These are phyloP conservation scores for Blastocystis sp. DNA, from an alignment of 352 stramenopile species.

Conservation along the genomic window DNA sequence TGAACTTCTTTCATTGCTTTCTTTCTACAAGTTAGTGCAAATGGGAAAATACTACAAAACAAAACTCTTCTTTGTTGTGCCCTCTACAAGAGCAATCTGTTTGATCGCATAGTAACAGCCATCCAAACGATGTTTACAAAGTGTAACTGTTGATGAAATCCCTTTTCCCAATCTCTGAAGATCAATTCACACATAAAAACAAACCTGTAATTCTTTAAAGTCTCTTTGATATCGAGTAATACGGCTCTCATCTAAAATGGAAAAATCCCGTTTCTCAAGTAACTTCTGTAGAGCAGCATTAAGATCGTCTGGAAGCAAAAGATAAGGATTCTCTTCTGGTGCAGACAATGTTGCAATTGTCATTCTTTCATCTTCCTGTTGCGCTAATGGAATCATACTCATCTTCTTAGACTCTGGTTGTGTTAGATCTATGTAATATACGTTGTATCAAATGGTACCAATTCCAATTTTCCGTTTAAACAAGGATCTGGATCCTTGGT, in stretches of 20 bases:
- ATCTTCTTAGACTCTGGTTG: slow-evolving; percentile 20
- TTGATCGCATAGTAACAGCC: slow-evolving; percentile 61
- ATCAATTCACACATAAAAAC: neutral
- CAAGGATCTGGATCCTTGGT: neutral
- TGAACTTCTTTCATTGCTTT: slow-evolving; percentile 24
- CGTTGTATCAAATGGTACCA: neutral
- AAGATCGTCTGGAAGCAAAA: slow-evolving; percentile 4
- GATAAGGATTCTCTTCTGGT: slow-evolving; percentile 25
- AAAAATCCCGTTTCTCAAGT: slow-evolving; percentile 32
- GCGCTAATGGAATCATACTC: neutral
- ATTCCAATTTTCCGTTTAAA: slow-evolving; percentile 50
- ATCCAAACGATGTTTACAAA: slow-evolving; percentile 64
- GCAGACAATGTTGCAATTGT: neutral
- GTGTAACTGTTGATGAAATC: slow-evolving; percentile 31
- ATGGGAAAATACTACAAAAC: neutral
- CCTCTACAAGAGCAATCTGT: slow-evolving; percentile 12
- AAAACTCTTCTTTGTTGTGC: neutral
- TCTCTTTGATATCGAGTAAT: slow-evolving; percentile 37
- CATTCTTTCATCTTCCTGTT: neutral
- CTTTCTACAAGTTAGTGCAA: neutral
- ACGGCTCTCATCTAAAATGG: slow-evolving; percentile 21
- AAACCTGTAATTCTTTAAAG: slow-evolving; percentile 58
- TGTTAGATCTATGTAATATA: neutral
- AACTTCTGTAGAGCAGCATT: neutral
- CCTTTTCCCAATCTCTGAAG: slow-evolving; percentile 19